Base-by-base conservation (phyloP, 495 filamentous ascomycete species). In the Daldinia loculata region DNA sequence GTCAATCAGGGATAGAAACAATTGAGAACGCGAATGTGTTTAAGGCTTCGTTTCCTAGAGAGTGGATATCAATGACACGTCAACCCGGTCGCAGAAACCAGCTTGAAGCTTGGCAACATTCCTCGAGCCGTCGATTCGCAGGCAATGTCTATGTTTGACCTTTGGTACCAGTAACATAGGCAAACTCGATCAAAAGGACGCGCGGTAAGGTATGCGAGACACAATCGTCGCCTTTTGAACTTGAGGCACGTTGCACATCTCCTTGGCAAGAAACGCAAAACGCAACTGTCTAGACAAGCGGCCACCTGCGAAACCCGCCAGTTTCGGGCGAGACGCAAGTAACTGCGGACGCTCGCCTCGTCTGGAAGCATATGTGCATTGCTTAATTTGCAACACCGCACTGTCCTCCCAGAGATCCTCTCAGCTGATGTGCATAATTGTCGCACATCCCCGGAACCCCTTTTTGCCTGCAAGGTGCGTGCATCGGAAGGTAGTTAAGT, bases 31-130 rank as follows among this genome's bases (percentile, higher is more conserved):
- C 5, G 26, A 64, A 34, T 34, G 8, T 51, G 32, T 60, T 51
- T 43, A 26, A 59, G 50, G 63, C 50, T 43, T 57, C 64, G 34
- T 56, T 41, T 65, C 30, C 30, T 32, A 6, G 41, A 11, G 61
- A 68, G 50, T 72, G 61, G 64, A 68, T 60, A 72, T 50, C 29
- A 45, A 38, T 61, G 57, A 69, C 70, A 69, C 70, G 70, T 72
- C 70, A 72, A 48, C 56, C 61, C 61, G 51, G 41, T 29, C 26
- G 32, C 57, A 38, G 51, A 50, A 64, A 61, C 19, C 19, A 58
- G 43, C 11, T 14, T 50, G 62, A 69, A 61, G 61, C 70, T 73
- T 69, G 70, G 66, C 70, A 30, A 30, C 24, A 53, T 53, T 53
- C 50, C 24, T 53, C 50, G 12, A 14, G 14, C 24, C 26, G 15